These are phyloP conservation scores for Acrocalymma vagum DNA, from an alignment of 2,329 filamentous ascomycete species.

Conservation along the genomic window DNA sequence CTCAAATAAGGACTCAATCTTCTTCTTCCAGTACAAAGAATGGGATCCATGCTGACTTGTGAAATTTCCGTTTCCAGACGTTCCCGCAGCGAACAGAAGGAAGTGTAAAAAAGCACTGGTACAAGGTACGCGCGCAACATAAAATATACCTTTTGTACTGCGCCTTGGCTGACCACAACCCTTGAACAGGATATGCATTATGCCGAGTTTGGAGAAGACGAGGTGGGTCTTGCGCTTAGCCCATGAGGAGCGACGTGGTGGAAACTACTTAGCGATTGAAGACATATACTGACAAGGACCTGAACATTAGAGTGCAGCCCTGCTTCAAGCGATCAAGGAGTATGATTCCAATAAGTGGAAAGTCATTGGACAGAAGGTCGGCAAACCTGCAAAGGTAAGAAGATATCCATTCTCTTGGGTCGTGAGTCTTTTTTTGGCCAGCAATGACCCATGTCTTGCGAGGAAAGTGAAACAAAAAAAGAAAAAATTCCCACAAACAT, in stretches of 20 bases:
- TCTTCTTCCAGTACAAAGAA: slow-evolving; percentile 1
- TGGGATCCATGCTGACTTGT: slow-evolving; percentile 3
- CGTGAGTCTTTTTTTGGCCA: no score
- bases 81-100: slow-evolving; percentile 95
- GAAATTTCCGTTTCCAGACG: slow-evolving; percentile 62
- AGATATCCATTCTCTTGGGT: no score
- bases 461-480: no score
- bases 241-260: slow-evolving; percentile 4
- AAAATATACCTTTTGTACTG: slow-evolving; percentile 21
- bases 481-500: slow-evolving; percentile 29
- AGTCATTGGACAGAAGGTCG: slow-evolving; percentile 93
- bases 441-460: not conserved
- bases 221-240: slow-evolving; percentile 65
- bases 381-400: slow-evolving; percentile 97
- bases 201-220: slow-evolving; percentile 96
- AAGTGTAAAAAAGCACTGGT: slow-evolving; percentile 99
- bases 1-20: no score
- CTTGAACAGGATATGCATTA: slow-evolving; percentile 95
- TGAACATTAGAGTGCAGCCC: slow-evolving; percentile 75
- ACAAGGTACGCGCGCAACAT: slow-evolving; percentile 72
- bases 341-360: slow-evolving; percentile 99
- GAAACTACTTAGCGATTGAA: slow-evolving; percentile 1
- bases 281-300: slow-evolving; percentile 35
- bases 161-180: slow-evolving; percentile 30
- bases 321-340: slow-evolving; percentile 95